Evolutionary conservation across 768 basidiomycete species (phyloP).

Genomic region (Inosperma sp.): DNA sequence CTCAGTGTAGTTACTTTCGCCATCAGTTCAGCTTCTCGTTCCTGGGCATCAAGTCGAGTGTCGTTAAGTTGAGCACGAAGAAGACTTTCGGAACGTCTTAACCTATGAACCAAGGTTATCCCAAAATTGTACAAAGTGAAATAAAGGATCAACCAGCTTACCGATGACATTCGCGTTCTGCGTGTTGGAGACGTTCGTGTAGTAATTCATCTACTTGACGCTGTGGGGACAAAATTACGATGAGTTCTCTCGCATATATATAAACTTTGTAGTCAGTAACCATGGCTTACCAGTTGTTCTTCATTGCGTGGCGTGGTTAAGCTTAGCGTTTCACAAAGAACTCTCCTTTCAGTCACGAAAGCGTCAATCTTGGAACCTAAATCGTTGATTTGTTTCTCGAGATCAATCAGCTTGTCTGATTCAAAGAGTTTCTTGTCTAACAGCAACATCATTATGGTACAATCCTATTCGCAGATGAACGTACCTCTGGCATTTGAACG

Average conservation of each 20-base stretch:
- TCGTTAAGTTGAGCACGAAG: constrained; percentile 30
- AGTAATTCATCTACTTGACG: background rate
- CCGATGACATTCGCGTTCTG: constrained; percentile 35
- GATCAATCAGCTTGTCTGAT: constrained; percentile 1
- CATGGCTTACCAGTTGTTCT: background rate
- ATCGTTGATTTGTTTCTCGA: constrained; percentile 35
- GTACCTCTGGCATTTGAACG: background rate
- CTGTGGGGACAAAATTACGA: background rate
- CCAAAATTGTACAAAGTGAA: background rate
- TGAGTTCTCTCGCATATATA: background rate
- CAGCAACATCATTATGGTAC: background rate
- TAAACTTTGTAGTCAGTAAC: background rate
- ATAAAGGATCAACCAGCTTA: constrained; percentile 13
- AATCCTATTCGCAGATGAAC: background rate
- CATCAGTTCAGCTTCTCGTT: constrained; percentile 32
- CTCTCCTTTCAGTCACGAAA: constrained; percentile 35
- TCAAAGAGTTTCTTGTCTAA: background rate
- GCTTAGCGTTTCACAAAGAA: constrained; percentile 11
- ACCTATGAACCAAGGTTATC: constrained; percentile 17
- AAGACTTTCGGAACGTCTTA: constrained; percentile 25
- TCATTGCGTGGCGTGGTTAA: constrained; percentile 3
- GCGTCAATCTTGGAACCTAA: constrained; percentile 34
- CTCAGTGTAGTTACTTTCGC: constrained; percentile 23
- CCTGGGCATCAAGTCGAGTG: constrained; percentile 18
- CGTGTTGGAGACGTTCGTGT: constrained; percentile 5